Conservation (phyloP, 164 flowering plant genomes). For the Berberis vulgaris region DNA sequence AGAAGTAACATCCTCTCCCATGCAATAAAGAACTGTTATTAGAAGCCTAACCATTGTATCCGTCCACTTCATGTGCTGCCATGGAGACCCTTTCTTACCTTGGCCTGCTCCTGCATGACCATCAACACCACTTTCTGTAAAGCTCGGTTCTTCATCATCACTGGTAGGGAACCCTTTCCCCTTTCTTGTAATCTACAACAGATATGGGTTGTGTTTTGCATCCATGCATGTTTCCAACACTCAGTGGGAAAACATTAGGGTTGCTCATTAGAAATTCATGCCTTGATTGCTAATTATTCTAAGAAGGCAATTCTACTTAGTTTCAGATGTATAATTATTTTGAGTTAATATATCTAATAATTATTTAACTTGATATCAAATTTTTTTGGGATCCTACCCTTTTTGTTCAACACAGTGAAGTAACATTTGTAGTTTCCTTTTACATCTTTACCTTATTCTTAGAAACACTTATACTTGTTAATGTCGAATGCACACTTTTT, state of each 20-base stretch:
- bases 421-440: no score
- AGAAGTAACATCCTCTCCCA: slow-evolving; percentile 45
- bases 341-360: no score
- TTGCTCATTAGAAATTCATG: no score
- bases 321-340: no score
- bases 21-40: slow-evolving; percentile 65
- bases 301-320: no score
- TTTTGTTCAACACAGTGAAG: no score
- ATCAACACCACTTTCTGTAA: slow-evolving; percentile 39
- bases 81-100: slow-evolving; percentile 43
- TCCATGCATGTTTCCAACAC: slow-evolving; percentile 37
- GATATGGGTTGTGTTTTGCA: slow-evolving; percentile 30
- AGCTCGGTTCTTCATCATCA: slow-evolving; percentile 58
- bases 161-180: slow-evolving; percentile 35
- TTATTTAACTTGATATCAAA: no score
- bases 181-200: slow-evolving; percentile 28
- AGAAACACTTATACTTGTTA: no score
- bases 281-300: no score
- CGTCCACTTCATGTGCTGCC: slow-evolving; percentile 86
- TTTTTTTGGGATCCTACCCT: no score
- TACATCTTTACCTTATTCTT: no score
- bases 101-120: slow-evolving; percentile 21
- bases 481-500: no score
- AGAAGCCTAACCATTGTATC: slow-evolving; percentile 73
- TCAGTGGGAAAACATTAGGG: slow-evolving; percentile 47